Evolutionary conservation across 441 rosid species (phyloP).

Genomic region (Geranium incanum): DNA sequence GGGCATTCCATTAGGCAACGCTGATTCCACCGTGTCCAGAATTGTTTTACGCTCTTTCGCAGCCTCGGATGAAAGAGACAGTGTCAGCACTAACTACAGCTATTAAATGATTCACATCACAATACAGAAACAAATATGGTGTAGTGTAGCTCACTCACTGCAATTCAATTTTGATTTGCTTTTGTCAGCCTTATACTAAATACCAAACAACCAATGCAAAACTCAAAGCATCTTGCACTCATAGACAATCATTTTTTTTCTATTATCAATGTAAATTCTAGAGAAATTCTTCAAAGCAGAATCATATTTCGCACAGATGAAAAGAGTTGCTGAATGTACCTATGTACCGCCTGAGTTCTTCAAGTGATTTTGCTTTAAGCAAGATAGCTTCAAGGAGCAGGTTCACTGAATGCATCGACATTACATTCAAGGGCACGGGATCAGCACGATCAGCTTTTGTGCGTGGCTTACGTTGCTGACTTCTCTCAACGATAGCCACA

Average conservation of each 20-base stretch:
- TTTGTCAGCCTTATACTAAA: not conserved
- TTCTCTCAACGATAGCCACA: conserved; percentile 56
- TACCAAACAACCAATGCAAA: not conserved
- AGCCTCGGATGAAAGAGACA: conserved; percentile 53
- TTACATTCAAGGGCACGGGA: conserved; percentile 34
- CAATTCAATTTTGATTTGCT: conserved; percentile 2
- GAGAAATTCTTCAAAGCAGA: not conserved
- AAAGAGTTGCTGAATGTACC: conserved; percentile 32
- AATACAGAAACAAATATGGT: conserved; percentile 3
- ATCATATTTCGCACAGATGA: not conserved
- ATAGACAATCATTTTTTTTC: not conserved
- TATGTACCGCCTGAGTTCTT: conserved; percentile 49
- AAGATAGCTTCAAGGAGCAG: conserved; percentile 78
- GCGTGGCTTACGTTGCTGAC: conserved; percentile 45
- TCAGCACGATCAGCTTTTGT: conserved; percentile 41
- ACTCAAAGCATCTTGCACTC: not conserved
- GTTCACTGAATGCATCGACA: conserved; percentile 89
- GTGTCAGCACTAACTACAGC: conserved; percentile 21
- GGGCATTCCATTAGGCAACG: conserved; percentile 62
- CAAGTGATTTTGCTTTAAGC: conserved; percentile 74
- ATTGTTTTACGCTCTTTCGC: conserved; percentile 76
- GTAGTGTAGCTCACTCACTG: not conserved
- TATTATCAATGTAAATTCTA: not conserved
- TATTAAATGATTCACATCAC: not conserved
- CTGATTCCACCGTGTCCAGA: conserved; percentile 63